These are phyloP conservation scores for Penicillium turbatum DNA, from an alignment of 495 filamentous ascomycete genomes.

Conservation along the genomic window DNA sequence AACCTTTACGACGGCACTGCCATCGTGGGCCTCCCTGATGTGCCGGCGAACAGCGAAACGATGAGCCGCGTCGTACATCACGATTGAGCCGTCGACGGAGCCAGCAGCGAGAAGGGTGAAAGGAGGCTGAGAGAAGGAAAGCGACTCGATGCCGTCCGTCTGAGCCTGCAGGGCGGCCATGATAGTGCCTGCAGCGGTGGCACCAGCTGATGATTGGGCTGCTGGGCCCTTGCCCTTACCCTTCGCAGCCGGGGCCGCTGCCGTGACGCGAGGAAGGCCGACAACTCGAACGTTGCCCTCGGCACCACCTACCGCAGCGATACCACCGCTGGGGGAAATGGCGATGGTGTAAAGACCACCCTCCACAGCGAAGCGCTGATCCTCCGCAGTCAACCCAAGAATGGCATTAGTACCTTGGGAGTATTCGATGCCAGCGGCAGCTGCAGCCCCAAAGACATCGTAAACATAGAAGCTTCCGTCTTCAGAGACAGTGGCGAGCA, in stretches of 20 bases:
- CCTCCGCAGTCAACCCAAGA: conserved; percentile 72
- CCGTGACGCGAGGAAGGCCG: conserved; percentile 67
- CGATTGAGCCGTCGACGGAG: conserved; percentile 86
- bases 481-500: conserved; percentile 86
- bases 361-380: conserved; percentile 88
- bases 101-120: conserved; percentile 79
- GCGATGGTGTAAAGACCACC: conserved; percentile 86
- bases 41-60: conserved; percentile 77
- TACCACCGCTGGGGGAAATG: conserved; percentile 67
- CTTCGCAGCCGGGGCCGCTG: conserved; percentile 31
- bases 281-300: conserved; percentile 79
- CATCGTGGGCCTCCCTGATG: conserved; percentile 75
- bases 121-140: conserved; percentile 74
- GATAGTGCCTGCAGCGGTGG: conserved; percentile 72
- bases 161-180: conserved; percentile 68
- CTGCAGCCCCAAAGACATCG: conserved; percentile 83
- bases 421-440: conserved; percentile 65
- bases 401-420: conserved; percentile 66
- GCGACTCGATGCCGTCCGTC: conserved; percentile 74
- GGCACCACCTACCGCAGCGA: conserved; percentile 84
- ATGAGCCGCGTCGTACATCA: conserved; percentile 78
- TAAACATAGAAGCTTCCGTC: conserved; percentile 87
- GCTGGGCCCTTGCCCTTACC: conserved; percentile 18
- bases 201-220: conserved; percentile 34
- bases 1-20: conserved; percentile 80